Conservation (phyloP, 768 basidiomycete genomes). For the Boletus subparvulus region DNA sequence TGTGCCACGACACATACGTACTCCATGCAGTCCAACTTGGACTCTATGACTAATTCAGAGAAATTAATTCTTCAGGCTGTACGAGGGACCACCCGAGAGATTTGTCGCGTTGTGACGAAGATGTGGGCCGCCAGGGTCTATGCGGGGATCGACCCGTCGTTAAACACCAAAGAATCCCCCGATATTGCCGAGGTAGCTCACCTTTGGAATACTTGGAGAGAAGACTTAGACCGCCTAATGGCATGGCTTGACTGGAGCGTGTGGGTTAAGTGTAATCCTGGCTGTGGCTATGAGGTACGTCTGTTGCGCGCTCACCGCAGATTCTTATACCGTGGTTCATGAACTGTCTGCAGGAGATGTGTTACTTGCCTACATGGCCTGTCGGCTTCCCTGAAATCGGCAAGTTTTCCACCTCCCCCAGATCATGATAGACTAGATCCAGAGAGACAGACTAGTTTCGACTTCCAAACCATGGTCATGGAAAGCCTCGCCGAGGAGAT, state of each 20-base stretch:
- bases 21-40: background rate
- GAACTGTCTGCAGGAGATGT: conserved; percentile 20
- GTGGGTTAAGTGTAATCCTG: conserved; percentile 50
- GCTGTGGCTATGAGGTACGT: conserved; percentile 46
- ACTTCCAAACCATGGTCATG: background rate
- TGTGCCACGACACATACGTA: conserved; percentile 32
- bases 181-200: conserved; percentile 1
- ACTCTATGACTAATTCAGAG: conserved; percentile 30
- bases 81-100: conserved; percentile 41
- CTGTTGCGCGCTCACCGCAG: background rate
- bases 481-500: background rate
- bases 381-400: conserved; percentile 6
- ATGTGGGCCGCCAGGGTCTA: conserved; percentile 47
- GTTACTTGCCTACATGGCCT: conserved; percentile 29
- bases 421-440: background rate
- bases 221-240: conserved; percentile 39
- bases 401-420: background rate
- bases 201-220: conserved; percentile 35
- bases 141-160: conserved; percentile 15
- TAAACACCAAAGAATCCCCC: background rate
- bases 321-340: background rate
- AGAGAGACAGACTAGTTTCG: background rate
- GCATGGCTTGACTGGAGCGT: conserved; percentile 53
- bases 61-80: conserved; percentile 26
- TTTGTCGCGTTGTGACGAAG: conserved; percentile 44